Base-by-base conservation (phyloP, 345 rosid species). In the Salix dunnii region DNA sequence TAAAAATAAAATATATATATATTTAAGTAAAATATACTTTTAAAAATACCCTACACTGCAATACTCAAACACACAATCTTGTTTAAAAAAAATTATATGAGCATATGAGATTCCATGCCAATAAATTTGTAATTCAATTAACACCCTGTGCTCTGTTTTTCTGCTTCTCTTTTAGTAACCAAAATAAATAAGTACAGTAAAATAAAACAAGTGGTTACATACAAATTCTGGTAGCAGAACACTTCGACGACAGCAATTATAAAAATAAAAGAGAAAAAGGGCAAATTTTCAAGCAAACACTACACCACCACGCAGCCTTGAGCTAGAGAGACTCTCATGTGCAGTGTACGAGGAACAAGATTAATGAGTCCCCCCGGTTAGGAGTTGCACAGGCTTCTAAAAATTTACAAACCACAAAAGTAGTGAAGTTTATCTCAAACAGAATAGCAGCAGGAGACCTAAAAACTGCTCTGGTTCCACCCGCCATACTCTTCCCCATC, bases 401-500 rank as follows among this genome's bases (percentile, higher is more conserved):
- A n/a, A n/a, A 55, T n/a, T n/a, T n/a, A 14, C 62, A 55, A 55
- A n/a, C 28, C 62, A 55, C 14, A 55, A n/a, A n/a, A n/a, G 62
- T 27, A n/a, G 12, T 55, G 27, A n/a, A 21, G 61, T n/a, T 55
- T 20, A 28, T 14, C 12, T 17, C 17, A 35, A 5, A 25, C 36
- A 11, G 23, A 53, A 17, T 36, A 43, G 30, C 13, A 71, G 21
- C 13, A 71, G 21, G 33, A 20, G 12, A 70, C 17, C 64, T 84
- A 86, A 17, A 21, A 72, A 23, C 74, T 48, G 81, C 97, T 90
- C 67, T 90, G 76, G 82, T 71, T 89, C 98, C 98, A 94, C 36
- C 98, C 98, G 43, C 98, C 98, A 75, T 72, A 81, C 66, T 85
- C 86, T 66, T 81, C 88, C 40, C 5, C 86, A 2, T 71, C 86